Percentiles rank a stretch among this genome's conserved stretches.
Conservation (phyloP, 768 basidiomycete species). For the Boletus patriciae region DNA sequence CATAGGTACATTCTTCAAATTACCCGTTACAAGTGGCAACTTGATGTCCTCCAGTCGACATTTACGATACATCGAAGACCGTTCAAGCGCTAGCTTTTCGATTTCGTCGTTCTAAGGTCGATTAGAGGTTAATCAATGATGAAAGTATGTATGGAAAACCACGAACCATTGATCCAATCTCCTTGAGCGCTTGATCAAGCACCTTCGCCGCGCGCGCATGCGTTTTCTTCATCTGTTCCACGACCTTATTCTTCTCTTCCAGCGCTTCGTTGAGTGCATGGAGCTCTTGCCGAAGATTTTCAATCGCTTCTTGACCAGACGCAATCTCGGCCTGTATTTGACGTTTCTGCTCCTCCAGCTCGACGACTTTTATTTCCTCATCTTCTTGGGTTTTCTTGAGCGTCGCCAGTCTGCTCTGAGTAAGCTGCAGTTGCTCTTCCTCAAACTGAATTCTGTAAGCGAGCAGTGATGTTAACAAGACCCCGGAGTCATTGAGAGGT, state of each 20-base stretch:
- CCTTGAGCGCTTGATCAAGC: constrained; percentile 87
- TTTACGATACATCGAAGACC: constrained; percentile 84
- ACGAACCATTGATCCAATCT: constrained; percentile 76
- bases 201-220: constrained; percentile 68
- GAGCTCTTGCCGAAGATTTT: constrained; percentile 60
- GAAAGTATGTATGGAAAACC: constrained; percentile 25
- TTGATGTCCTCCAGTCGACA: constrained; percentile 92
- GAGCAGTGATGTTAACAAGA: constrained; percentile 6
- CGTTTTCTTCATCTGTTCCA: constrained; percentile 75
- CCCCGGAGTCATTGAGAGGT: background rate
- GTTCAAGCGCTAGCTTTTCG: constrained; percentile 80
- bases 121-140: constrained; percentile 3
- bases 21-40: constrained; percentile 73
- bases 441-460: constrained; percentile 73
- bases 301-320: constrained; percentile 54
- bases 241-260: constrained; percentile 69
- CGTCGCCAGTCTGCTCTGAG: constrained; percentile 59
- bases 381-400: constrained; percentile 52
- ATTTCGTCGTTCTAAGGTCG: constrained; percentile 77
- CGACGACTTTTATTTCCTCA: constrained; percentile 55
- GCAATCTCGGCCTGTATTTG: constrained; percentile 60
- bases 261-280: constrained; percentile 58
- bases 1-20: constrained; percentile 86
- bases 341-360: constrained; percentile 54
- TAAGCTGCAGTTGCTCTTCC: constrained; percentile 64